Base-by-base conservation (phyloP, 1,284 basidiomycete species). In the Gomphus bonarii region DNA sequence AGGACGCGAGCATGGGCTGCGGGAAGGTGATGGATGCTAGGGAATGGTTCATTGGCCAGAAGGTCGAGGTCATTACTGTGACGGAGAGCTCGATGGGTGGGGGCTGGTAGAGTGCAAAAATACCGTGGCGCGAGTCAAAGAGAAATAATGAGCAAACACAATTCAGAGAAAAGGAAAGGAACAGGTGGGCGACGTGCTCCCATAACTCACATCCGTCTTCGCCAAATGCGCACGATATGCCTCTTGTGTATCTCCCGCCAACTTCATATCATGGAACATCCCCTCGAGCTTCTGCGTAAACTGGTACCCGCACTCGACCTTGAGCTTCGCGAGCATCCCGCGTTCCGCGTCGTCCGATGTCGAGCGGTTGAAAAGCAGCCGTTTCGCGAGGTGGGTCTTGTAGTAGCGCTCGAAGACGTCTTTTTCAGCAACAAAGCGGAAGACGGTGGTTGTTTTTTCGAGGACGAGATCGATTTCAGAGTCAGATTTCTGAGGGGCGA, bases 381-480 rank as follows among this genome's bases (percentile, higher is more conserved):
- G 89, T 67, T 95, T 93, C 10, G 95, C 91, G 18, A 99, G 83
- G 68, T 99, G 97, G 22, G 80, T 80, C 73, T 99, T 99, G 76
- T 99, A 99, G 72, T 99, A 99, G 25, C 91, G 82, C 71, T 99
- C 97, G 67, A 99, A 99, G 22, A 95, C 83, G 68, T 99, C 97
- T 72, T 98, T 99, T 70, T 99, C 95, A 9, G 85, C 80, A 60
- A 99, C 77, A 73, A 87, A 99, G 58, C 97, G 82, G 81, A 99
- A 99, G 28, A 99, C 80, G 1, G 85, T 89, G 67, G 98, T 95
- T 0, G 95, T 97, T 73, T 95, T 97, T 66, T 97, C 92, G 58
- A 99, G 73, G 3, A 97, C 82, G 35, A 67, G 68, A 63, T 99
- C 95, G 48, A 98, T 85, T 66, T 99, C 97, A 35, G 80, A 78